phyloP scores from a whole-genome alignment of 2,329 filamentous ascomycete species.

The Fusarium sororula region DNA sequence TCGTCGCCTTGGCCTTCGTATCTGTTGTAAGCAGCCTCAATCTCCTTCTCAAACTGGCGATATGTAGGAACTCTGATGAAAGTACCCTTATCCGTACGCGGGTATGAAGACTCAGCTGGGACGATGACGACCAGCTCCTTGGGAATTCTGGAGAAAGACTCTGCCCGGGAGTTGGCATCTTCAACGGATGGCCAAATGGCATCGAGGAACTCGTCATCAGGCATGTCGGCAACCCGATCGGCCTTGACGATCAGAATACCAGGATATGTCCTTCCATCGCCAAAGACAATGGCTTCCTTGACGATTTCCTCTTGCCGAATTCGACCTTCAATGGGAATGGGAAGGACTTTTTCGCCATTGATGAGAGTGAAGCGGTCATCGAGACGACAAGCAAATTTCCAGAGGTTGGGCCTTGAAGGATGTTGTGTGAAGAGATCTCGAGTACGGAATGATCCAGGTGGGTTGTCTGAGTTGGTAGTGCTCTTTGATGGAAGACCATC shows the following conservation, averaged over 20 bases:
- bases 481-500: conserved; percentile 51
- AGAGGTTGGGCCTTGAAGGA: conserved; percentile 51
- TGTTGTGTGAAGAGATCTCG: conserved; percentile 56
- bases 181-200: conserved; percentile 60
- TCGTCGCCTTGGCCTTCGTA: conserved; percentile 23
- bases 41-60: conserved; percentile 53
- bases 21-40: conserved; percentile 51
- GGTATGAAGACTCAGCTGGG: conserved; percentile 53
- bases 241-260: conserved; percentile 64
- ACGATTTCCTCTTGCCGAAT: conserved; percentile 63
- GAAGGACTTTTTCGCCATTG: conserved; percentile 60
- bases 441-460: conserved; percentile 55
- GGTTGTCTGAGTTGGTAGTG: conserved; percentile 50
- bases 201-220: conserved; percentile 57
- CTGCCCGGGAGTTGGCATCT: conserved; percentile 58
- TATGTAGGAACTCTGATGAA: conserved; percentile 63
- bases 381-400: conserved; percentile 56
- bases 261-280: conserved; percentile 60
- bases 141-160: conserved; percentile 62
- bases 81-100: conserved; percentile 63
- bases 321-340: conserved; percentile 59
- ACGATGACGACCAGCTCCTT: conserved; percentile 63
- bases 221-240: conserved; percentile 52
- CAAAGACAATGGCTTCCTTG: conserved; percentile 66
- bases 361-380: conserved; percentile 57